Conservation (phyloP, 441 rosid genomes). For the Gossypium davidsonii region DNA sequence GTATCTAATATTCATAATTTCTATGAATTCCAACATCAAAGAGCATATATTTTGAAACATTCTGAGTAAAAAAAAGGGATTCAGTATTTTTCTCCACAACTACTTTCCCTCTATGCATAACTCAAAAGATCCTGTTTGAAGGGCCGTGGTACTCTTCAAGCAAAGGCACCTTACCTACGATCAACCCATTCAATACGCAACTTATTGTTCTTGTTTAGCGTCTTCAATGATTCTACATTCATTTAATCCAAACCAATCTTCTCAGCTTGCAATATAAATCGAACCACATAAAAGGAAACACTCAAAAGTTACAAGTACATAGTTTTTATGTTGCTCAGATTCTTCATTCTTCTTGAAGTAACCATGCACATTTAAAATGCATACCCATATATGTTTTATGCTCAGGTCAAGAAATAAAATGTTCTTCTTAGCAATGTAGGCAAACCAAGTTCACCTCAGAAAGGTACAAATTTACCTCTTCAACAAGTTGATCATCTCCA, state of each 20-base stretch:
- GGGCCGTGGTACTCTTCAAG: conserved; percentile 83
- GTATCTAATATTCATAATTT: neutral
- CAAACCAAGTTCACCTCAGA: neutral
- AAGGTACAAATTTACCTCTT: conserved; percentile 46
- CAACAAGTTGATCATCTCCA: conserved; percentile 94
- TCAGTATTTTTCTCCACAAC: too few relatives aligned
- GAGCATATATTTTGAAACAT: neutral
- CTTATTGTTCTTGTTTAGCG: neutral
- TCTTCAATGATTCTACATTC: neutral
- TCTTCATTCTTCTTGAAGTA: too few relatives aligned
- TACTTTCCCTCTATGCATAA: neutral
- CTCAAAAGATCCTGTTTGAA: conserved; percentile 58
- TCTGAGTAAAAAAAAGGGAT: neutral
- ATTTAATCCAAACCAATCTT: neutral
- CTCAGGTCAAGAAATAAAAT: neutral
- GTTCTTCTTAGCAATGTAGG: neutral
- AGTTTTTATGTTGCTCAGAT: too few relatives aligned
- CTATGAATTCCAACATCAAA: neutral
- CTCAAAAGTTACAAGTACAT: too few relatives aligned
- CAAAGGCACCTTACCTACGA: conserved; percentile 77
- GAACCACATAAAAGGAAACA: neutral
- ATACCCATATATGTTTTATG: too few relatives aligned
- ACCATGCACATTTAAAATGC: too few relatives aligned
- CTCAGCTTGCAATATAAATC: neutral
- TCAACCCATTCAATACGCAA: neutral